Evolutionary conservation across 352 stramenopile species (phyloP).

Genomic region (Pythium scleroteichum): DNA sequence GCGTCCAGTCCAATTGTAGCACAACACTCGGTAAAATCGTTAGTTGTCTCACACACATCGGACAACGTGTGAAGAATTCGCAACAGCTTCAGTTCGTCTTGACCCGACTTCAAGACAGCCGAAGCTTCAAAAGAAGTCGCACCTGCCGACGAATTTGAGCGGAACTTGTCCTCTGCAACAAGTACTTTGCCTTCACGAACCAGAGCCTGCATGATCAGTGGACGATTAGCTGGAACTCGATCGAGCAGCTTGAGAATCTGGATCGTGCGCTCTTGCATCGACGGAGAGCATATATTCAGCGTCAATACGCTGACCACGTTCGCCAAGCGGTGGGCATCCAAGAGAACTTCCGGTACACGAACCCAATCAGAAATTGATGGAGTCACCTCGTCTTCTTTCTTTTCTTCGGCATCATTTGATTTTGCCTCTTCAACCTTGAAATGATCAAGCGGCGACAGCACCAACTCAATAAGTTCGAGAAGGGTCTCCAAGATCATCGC

Average conservation of each 20-base stretch:
- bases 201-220: constrained; percentile 64
- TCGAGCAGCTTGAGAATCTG: constrained; percentile 80
- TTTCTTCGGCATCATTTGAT: constrained; percentile 33
- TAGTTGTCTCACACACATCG: constrained; percentile 72
- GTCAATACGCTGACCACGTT: constrained; percentile 70
- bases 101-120: constrained; percentile 72
- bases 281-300: constrained; percentile 74
- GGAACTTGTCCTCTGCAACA: constrained; percentile 34
- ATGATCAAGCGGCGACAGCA: constrained; percentile 86
- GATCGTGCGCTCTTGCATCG: constrained; percentile 85
- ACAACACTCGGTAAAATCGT: constrained; percentile 72
- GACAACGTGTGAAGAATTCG: constrained; percentile 95
- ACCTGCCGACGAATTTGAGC: constrained; percentile 13
- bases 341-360: constrained; percentile 54
- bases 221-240: constrained; percentile 57
- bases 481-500: constrained; percentile 92
- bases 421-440: constrained; percentile 44
- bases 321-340: constrained; percentile 55
- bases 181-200: constrained; percentile 60
- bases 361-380: constrained; percentile 51
- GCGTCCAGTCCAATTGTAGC: constrained; percentile 65
- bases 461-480: constrained; percentile 89
- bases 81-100: constrained; percentile 95
- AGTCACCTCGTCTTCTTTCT: constrained; percentile 40
- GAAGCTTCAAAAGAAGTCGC: constrained; percentile 56